Percentiles rank a stretch among this genome's conserved stretches.
Evolutionary conservation across 306 rosid species (phyloP).

Genomic region (Gastrolobium bilobum): DNA sequence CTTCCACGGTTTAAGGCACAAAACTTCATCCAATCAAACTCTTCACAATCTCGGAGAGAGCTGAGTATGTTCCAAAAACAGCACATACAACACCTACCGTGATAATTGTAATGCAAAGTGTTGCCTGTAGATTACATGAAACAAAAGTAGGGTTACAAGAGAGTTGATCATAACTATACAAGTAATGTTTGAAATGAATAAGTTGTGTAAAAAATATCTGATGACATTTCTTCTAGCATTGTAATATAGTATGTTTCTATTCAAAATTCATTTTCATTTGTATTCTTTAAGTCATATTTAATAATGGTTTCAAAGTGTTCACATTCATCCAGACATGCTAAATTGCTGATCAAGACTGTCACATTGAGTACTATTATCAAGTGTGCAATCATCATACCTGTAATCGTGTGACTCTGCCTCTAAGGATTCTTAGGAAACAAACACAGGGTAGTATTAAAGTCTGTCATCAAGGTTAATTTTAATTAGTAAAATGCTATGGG

Average conservation of each 20-base stretch:
- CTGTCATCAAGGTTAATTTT: slow-evolving; percentile 58
- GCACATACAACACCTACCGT: slow-evolving; percentile 68
- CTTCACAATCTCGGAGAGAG: slow-evolving; percentile 68
- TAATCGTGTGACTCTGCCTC: slow-evolving; percentile 64
- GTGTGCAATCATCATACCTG: slow-evolving; percentile 64
- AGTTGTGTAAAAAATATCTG: not conserved
- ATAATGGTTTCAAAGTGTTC: no score
- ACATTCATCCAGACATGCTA: no score
- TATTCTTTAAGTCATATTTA: not conserved
- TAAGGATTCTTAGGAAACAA: slow-evolving; percentile 81
- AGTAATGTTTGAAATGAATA: slow-evolving; percentile 21
- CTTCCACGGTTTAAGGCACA: slow-evolving; percentile 10
- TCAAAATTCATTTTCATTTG: not conserved
- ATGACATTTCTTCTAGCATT: slow-evolving; percentile 15
- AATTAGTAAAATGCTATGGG: slow-evolving; percentile 19
- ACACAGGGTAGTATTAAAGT: slow-evolving; percentile 93
- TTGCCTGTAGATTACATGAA: slow-evolving; percentile 55
- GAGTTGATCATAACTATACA: slow-evolving; percentile 16
- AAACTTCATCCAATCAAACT: slow-evolving; percentile 65
- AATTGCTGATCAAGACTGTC: no score
- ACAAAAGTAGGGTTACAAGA: not conserved
- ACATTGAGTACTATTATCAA: not conserved
- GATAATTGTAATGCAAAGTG: slow-evolving; percentile 67
- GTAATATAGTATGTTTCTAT: not conserved
- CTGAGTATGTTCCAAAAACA: slow-evolving; percentile 78